Conservation (phyloP, 768 basidiomycete species). For the Dioszegia hungarica region DNA sequence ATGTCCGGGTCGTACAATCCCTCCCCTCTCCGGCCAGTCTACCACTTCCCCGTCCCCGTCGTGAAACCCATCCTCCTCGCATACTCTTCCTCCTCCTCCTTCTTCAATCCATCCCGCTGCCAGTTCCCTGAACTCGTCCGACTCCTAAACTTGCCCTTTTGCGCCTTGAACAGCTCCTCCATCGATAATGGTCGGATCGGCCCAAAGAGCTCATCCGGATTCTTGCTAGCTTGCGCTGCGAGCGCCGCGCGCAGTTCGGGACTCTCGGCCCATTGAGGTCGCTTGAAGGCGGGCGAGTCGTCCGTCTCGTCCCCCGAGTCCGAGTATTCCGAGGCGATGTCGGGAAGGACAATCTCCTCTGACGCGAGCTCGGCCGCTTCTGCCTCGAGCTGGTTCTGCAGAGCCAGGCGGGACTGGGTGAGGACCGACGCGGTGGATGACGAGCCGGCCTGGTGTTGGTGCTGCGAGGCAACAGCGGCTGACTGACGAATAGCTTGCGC, state of each 20-base stretch:
- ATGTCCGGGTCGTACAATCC: not conserved
- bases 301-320: constrained; percentile 79
- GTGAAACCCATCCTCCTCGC: constrained; percentile 79
- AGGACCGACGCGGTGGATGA: constrained; percentile 17
- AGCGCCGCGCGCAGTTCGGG: constrained; percentile 76
- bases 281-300: constrained; percentile 65
- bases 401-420: constrained; percentile 27
- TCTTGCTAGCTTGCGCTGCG: constrained; percentile 75
- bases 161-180: constrained; percentile 77
- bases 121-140: constrained; percentile 94
- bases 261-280: constrained; percentile 73
- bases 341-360: constrained; percentile 63
- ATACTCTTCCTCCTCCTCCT: constrained; percentile 80
- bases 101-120: constrained; percentile 83
- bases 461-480: constrained; percentile 8
- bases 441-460: not conserved
- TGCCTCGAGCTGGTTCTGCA: constrained; percentile 33
- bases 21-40: not conserved
- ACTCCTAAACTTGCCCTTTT: constrained; percentile 69
- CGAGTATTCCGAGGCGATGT: constrained; percentile 94
- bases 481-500: constrained; percentile 3
- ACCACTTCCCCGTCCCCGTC: constrained; percentile 6
- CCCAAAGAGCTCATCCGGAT: constrained; percentile 76
- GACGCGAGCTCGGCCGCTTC: constrained; percentile 30
- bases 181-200: constrained; percentile 76